Conservation (phyloP, 192 early-diverging fungal species). For the Dissophora globulifera region DNA sequence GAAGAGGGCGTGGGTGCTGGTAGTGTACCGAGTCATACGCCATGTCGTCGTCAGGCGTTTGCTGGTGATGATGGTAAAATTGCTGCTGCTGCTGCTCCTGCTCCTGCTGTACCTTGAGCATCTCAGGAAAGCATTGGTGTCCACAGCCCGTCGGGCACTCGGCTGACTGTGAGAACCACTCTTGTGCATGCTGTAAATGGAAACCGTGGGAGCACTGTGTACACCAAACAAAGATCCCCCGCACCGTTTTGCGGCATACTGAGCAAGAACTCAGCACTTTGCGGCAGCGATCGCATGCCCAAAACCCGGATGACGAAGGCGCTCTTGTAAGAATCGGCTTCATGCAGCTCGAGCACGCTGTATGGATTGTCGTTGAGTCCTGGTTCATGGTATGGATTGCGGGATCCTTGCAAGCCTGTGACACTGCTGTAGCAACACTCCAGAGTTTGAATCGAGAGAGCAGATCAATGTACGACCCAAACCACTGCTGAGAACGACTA, state of each 20-base stretch:
- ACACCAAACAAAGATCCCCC: constrained; percentile 82
- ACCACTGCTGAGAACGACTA: constrained; percentile 68
- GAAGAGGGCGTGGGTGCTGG: constrained; percentile 8
- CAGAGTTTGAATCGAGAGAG: constrained; percentile 78
- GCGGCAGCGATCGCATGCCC: constrained; percentile 77
- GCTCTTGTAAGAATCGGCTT: constrained; percentile 63
- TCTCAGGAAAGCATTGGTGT: constrained; percentile 68
- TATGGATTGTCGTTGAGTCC: constrained; percentile 80
- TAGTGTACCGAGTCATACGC: constrained; percentile 8
- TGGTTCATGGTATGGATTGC: constrained; percentile 50
- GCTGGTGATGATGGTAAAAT: constrained; percentile 15
- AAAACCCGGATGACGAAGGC: constrained; percentile 55
- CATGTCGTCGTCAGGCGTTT: constrained; percentile 12
- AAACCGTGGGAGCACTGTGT: constrained; percentile 85
- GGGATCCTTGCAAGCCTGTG: constrained; percentile 58
- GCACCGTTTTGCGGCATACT: constrained; percentile 77
- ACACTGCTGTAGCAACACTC: constrained; percentile 69
- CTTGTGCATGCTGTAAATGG: constrained; percentile 74
- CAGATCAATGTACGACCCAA: constrained; percentile 77
- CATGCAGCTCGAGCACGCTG: constrained; percentile 72
- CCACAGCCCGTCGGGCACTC: constrained; percentile 84
- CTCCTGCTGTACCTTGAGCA: constrained; percentile 48
- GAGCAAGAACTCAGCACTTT: constrained; percentile 72
- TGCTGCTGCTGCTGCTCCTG: constrained; percentile 27
- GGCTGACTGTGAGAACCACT: constrained; percentile 70